Percentiles rank a stretch among this genome's conserved stretches.
Conservation (phyloP, 2,329 filamentous ascomycete genomes). For the Penicillium aurantiogriseum region DNA sequence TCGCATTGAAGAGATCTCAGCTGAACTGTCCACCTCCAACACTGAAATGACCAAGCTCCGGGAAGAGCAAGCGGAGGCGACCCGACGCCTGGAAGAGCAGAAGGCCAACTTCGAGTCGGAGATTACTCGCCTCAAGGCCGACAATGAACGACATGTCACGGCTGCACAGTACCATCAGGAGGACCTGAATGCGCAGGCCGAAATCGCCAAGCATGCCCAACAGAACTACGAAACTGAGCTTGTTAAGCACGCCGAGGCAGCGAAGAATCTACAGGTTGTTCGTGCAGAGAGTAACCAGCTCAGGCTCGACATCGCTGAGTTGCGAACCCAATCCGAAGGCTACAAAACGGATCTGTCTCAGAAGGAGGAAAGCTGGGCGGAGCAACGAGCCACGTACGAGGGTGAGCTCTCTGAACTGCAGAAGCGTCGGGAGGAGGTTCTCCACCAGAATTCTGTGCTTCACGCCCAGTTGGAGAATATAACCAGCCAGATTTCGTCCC, state of each 20-base stretch:
- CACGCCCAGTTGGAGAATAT: constrained; percentile 86
- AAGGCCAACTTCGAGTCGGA: constrained; percentile 76
- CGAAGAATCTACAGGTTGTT: constrained; percentile 74
- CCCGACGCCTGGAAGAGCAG: constrained; percentile 73
- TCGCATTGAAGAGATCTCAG: constrained; percentile 76
- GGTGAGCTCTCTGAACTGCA: constrained; percentile 78
- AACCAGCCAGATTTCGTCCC: constrained; percentile 70
- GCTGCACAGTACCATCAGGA: constrained; percentile 83
- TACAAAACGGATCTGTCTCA: constrained; percentile 75
- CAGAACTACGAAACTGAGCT: constrained; percentile 94
- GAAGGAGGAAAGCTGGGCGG: constrained; percentile 83
- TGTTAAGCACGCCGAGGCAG: constrained; percentile 93
- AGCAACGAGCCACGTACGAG: constrained; percentile 76
- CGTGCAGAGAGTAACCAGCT: constrained; percentile 79
- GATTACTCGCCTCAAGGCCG: constrained; percentile 75
- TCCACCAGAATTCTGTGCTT: constrained; percentile 84
- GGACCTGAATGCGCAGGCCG: constrained; percentile 87
- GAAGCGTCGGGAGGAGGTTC: constrained; percentile 75
- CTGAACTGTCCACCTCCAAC: constrained; percentile 78
- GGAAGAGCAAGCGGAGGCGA: constrained; percentile 74
- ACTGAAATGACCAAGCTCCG: constrained; percentile 76
- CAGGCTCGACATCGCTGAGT: constrained; percentile 71
- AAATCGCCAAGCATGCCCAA: constrained; percentile 89
- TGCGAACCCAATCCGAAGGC: constrained; percentile 79
- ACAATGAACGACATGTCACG: constrained; percentile 74